Percentiles rank a stretch among this genome's conserved stretches.
phyloP scores from a whole-genome alignment of 1,139 yeast species.

The Yamadazyma diospyri region DNA sequence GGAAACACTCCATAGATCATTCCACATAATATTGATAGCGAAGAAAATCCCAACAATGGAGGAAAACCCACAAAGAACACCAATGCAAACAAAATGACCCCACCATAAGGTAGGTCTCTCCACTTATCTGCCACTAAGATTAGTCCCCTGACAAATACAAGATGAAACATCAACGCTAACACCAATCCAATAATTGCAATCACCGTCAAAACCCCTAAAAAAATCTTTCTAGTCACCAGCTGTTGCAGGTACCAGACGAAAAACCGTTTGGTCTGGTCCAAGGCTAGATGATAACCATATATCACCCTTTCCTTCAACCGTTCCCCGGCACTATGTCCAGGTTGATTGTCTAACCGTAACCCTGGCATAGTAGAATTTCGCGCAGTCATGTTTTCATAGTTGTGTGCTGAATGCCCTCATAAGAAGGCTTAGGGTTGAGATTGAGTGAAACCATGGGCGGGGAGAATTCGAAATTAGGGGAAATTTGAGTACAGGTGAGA shows the following conservation, averaged over 20 bases:
- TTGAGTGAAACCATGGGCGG: no score
- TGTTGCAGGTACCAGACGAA: conserved; percentile 21
- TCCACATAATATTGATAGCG: conserved; percentile 67
- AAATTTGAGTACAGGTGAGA: no score
- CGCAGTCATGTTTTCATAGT: no score
- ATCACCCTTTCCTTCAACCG: not conserved
- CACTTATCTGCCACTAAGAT: conserved; percentile 46
- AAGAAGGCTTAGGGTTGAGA: no score
- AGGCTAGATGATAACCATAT: not conserved
- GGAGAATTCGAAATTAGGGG: no score
- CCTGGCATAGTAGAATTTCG: conserved; percentile 4
- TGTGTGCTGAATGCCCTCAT: no score
- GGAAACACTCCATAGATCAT: conserved; percentile 76
- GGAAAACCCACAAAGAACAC: conserved; percentile 63
- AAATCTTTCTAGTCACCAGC: conserved; percentile 14
- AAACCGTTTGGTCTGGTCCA: not conserved
- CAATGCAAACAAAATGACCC: conserved; percentile 47
- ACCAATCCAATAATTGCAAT: conserved; percentile 23
- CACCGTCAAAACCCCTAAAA: conserved; percentile 12
- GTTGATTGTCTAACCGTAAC: conserved; percentile 1
- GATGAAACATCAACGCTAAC: conserved; percentile 39
- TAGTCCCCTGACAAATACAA: conserved; percentile 38
- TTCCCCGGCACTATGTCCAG: not conserved
- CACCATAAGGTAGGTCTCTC: conserved; percentile 47
- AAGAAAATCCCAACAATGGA: conserved; percentile 80